Conservation (phyloP, 768 basidiomycete species). For the Hygrocybe punicea region DNA sequence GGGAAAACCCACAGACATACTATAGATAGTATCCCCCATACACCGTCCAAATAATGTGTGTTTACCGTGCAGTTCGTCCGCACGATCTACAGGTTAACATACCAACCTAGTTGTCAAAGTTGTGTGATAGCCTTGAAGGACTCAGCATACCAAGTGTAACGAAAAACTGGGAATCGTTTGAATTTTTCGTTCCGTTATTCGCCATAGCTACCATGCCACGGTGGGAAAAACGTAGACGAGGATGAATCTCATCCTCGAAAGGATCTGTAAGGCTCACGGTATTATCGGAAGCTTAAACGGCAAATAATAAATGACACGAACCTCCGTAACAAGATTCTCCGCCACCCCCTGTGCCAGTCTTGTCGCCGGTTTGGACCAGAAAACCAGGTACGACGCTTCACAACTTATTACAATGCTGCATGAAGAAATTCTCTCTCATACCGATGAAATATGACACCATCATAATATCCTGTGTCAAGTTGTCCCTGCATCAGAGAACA, state of each 20-base stretch:
- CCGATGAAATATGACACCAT: conserved; percentile 93
- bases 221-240: conserved; percentile 82
- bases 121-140: background rate
- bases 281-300: background rate
- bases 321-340: conserved; percentile 97
- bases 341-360: conserved; percentile 83
- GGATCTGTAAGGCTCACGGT: conserved; percentile 52
- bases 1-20: conserved; percentile 43
- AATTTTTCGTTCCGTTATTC: conserved; percentile 79
- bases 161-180: conserved; percentile 94
- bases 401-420: background rate
- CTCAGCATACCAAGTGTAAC: conserved; percentile 72
- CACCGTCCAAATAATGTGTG: conserved; percentile 92
- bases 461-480: conserved; percentile 75
- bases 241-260: conserved; percentile 93
- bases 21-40: conserved; percentile 86
- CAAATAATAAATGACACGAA: conserved; percentile 18
- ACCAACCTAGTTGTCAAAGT: background rate
- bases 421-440: conserved; percentile 24
- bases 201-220: conserved; percentile 95
- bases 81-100: conserved; percentile 54
- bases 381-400: conserved; percentile 82
- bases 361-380: conserved; percentile 93
- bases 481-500: conserved; percentile 4
- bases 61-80: conserved; percentile 91